Evolutionary conservation across 1,284 basidiomycete genomes (phyloP), one percentile per base, ranked within the genome.

Genomic region (Leccinum pallidistipes): DNA sequence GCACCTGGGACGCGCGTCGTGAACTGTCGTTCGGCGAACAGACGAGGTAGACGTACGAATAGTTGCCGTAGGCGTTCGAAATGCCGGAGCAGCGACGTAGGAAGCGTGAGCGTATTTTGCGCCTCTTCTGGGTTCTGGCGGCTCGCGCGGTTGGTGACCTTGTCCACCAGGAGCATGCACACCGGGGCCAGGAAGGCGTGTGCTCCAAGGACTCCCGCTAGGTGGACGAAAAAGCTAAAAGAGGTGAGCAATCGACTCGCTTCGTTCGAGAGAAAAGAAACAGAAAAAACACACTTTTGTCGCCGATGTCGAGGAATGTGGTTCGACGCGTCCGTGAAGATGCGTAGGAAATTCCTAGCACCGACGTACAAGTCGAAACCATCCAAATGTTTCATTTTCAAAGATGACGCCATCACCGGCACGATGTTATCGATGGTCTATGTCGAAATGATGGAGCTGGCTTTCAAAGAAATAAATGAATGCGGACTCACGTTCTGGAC

Each of bases 341-440:
- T 86, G n/a, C 85, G 86, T 43, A 97, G 74, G 72, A 96, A 93
- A 32, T 91, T 86, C 66, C 84, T 83, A 0, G 90, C 83, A 0
- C 79, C 86, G 52, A 87, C 79, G 61, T 87, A 87, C 27, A 95
- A 77, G 36, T 88, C 83, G 57, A 91, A 75, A 12, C 81, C 78
- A 24, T 77, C 75, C 6, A 77, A 67, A 64, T 89, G 80, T 55
- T 82, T 80, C 60, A 80, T 71, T 74, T 85, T 87, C 71, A 92
- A 79, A 0, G 92, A 91, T 7, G 86, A 81, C 16, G 90, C 88
- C 86, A 98, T 92, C 40, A 97, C 92, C 0, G 97, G 97, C 1
- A 98, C 91, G 61, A 98, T 96, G 70, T 86, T 91, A 65, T 95
- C 90, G 59, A 98, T 87, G 1, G 96, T 98, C 91, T 94, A 65